Percentiles rank a stretch among this genome's conserved stretches.
Evolutionary conservation across 176 grass and related monocot species (phyloP).

Genomic region (Aechmea fasciata): DNA sequence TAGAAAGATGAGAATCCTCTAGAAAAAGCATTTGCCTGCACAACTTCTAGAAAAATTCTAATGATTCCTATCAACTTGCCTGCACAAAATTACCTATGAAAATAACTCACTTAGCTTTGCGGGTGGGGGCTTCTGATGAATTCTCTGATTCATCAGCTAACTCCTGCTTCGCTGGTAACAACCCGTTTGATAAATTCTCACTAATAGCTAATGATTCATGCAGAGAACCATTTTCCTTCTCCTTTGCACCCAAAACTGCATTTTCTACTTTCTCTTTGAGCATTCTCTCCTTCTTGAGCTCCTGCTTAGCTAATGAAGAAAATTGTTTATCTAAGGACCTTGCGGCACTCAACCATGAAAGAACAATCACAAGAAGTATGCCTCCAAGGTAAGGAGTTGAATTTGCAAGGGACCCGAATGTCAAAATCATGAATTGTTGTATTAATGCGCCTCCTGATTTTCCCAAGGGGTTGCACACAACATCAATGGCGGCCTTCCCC

Average conservation of each 20-base stretch:
- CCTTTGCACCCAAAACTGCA: slow-evolving; percentile 12
- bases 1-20: no score
- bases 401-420: slow-evolving; percentile 84
- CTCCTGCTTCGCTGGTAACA: slow-evolving; percentile 12
- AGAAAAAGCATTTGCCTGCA: no score
- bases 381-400: slow-evolving; percentile 95
- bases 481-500: slow-evolving; percentile 96
- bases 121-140: slow-evolving; percentile 38
- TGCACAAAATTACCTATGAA: not conserved
- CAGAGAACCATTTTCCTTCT: slow-evolving; percentile 4
- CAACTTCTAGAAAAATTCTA: no score
- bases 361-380: slow-evolving; percentile 86
- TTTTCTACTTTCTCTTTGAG: not conserved
- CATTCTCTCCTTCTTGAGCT: slow-evolving; percentile 63
- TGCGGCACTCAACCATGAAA: slow-evolving; percentile 72
- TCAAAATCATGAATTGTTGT: slow-evolving; percentile 98
- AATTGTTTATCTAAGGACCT: slow-evolving; percentile 86
- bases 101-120: slow-evolving; percentile 32
- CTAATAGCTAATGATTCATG: slow-evolving; percentile 21
- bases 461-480: slow-evolving; percentile 96
- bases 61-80: no score
- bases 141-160: slow-evolving; percentile 38
- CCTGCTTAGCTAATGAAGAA: slow-evolving; percentile 81
- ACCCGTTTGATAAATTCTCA: slow-evolving; percentile 33
- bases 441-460: slow-evolving; percentile 98